Base-by-base conservation (phyloP, 2,329 filamentous ascomycete species). In the Colletotrichum aenigma region DNA sequence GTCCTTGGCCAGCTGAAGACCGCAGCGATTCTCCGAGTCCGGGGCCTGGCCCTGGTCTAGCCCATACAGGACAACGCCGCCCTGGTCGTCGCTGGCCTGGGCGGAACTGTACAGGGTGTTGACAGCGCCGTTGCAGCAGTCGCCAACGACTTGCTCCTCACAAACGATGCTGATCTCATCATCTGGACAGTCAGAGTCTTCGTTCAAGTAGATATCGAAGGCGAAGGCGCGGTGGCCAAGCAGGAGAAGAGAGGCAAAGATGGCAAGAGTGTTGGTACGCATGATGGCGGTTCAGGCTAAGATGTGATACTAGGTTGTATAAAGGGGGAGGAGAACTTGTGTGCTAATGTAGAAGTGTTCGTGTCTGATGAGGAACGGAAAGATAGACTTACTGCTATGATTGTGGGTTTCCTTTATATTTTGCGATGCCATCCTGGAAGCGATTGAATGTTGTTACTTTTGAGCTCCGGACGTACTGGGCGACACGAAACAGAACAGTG, bases 301-400 rank as follows among this genome's bases (percentile, higher is more conserved):
- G 1, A 2, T 7, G 2, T n/a, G 43, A 21, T 52, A 18, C 4
- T 21, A 1, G n/a, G 10, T 52, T 52, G 10, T 52, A n/a, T 13
- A 7, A 13, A 48, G n/a, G n/a, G 43, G 1, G 0, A 48, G n/a
- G 6, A 21, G 0, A 0, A 13, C 0, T 48, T 52, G 6, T 21
- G 18, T 21, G n/a, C n/a, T 13, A 21, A 21, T 52, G 43, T 52
- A 13, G 43, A 52, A 0, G n/a, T 21, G 6, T 21, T 52, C 1
- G 6, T 13, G 43, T n/a, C 18, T 52, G 43, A 52, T 52, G 6
- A 52, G 43, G 4, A 52, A 21, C 43, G n/a, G 43, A 21, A 13
- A 52, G 43, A 52, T 4, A 21, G n/a, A 52, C 43, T 52, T 4
- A 52, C 43, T 52, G n/a, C n/a, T n/a, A 21, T 21, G n/a, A 52